Percentiles rank a stretch among this genome's conserved stretches.
These are phyloP conservation scores for Arctium minus DNA, from an alignment of 129 eudicot species.

Conservation along the genomic window DNA sequence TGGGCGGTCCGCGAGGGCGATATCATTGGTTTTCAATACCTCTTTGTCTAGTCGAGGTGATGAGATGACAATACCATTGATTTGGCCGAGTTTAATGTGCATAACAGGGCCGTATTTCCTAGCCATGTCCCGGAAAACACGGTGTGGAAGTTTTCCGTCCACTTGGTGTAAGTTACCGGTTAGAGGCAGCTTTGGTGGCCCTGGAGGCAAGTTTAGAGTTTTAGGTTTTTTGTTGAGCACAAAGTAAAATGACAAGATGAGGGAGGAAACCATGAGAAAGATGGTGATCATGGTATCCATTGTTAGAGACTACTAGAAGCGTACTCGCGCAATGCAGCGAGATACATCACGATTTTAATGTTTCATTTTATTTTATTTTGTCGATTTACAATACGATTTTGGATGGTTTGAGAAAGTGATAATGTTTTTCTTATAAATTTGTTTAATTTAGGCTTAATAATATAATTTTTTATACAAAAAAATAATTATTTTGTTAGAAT, in stretches of 20 bases:
- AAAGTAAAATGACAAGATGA: background rate
- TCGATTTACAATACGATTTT: too few species aligned
- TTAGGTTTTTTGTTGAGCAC: background rate
- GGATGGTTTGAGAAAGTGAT: too few species aligned
- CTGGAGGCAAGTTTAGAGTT: slow-evolving; percentile 6
- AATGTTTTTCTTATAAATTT: too few species aligned
- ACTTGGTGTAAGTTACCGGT: background rate
- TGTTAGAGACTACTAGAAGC: too few species aligned
- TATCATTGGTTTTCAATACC: slow-evolving; percentile 9
- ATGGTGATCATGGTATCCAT: background rate
- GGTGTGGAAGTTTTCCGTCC: background rate
- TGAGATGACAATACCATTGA: background rate
- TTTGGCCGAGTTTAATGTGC: slow-evolving; percentile 13
- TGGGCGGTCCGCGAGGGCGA: slow-evolving; percentile 8
- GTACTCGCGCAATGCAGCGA: too few species aligned
- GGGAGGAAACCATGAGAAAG: background rate
- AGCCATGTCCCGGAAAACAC: slow-evolving; percentile 4
- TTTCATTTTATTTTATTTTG: too few species aligned
- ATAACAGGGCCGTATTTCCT: slow-evolving; percentile 5
- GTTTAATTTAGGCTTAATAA: too few species aligned
- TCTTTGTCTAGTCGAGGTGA: slow-evolving; percentile 1
- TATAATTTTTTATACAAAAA: too few species aligned
- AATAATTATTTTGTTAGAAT: too few species aligned
- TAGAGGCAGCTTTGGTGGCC: background rate
- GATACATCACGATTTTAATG: too few species aligned